Conservation (phyloP, 2,329 filamentous ascomycete genomes). For the Ophiocordyceps camponoti-rufipedis region DNA sequence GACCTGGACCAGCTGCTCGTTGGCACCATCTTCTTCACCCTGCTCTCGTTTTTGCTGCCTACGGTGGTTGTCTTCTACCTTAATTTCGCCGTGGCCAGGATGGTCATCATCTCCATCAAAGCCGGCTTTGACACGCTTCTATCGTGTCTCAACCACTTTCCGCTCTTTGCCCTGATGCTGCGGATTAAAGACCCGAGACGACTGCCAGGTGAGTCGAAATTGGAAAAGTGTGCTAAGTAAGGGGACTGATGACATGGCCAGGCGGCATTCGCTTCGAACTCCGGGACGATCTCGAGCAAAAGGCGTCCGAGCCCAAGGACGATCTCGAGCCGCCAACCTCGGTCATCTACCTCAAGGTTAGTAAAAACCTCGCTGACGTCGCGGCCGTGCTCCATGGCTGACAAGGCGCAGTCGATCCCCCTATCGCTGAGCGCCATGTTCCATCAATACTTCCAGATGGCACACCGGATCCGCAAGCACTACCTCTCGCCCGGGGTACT, state of each 20-base stretch:
- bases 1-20: slow-evolving; percentile 92
- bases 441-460: slow-evolving; percentile 91
- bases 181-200: slow-evolving; percentile 81
- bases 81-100: slow-evolving; percentile 84
- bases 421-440: slow-evolving; percentile 89
- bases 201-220: slow-evolving; percentile 47
- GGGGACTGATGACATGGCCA: not conserved
- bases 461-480: slow-evolving; percentile 79
- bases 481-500: slow-evolving; percentile 83
- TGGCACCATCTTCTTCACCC: slow-evolving; percentile 88
- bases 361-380: slow-evolving; percentile 1
- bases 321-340: slow-evolving; percentile 44
- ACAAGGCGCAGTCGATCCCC: slow-evolving; percentile 51
- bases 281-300: slow-evolving; percentile 46
- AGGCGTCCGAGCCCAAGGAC: slow-evolving; percentile 9
- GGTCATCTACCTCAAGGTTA: slow-evolving; percentile 71
- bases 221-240: not conserved
- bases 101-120: slow-evolving; percentile 88
- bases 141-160: slow-evolving; percentile 93
- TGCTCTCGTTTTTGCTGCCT: slow-evolving; percentile 85
- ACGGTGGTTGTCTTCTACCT: slow-evolving; percentile 95
- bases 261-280: slow-evolving; percentile 76
- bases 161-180: slow-evolving; percentile 91
- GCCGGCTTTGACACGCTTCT: slow-evolving; percentile 79
- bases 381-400: not conserved